Evolutionary conservation across 192 early-diverging fungal genomes (phyloP), one percentile per base, ranked within the genome.

Genomic region (Mortierella hygrophila): DNA sequence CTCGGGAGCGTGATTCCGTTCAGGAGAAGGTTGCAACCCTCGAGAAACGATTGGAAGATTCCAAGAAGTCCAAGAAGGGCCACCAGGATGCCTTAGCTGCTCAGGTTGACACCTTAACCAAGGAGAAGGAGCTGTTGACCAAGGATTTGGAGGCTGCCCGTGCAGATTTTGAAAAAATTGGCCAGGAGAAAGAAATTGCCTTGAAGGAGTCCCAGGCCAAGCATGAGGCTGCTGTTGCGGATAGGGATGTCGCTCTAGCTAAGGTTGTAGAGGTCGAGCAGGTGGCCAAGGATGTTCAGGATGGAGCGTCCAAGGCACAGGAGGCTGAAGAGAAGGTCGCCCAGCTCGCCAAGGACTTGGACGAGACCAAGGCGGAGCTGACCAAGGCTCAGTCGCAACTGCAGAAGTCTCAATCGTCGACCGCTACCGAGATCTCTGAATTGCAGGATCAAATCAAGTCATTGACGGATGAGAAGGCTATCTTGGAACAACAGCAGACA

Each of bases 1-100:
- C 63, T 32, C 82, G 76, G 70, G 83, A 89, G 68, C 80, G 77
- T 21, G 83, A 86, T 52, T 32, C 41, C 7, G 42, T 83, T 6
- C 55, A 37, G 29, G 76, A 57, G 15, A 78, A 72, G 63, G 71
- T 75, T 46, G 6, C 49, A 4, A 44, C 55, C n/a, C 63, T 89
- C 10, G 75, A 79, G 46, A 78, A 83, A 68, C 69, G 47, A 20
- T 47, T 86, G 11, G 72, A 82, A 60, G 47, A 77, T 20, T 72
- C 73, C 23, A 69, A 79, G 55, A 63, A 76, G 13, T 68, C 78
- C 46, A 78, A 75, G 47, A 83, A 83, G 26, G 79, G 77, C 42
- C 37, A 54, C 1, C 74, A 72, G 38, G 71, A 72, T 11, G 52
- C 18, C n/a, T 47, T 87, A 72, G 57, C 63, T 21, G 42, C 49